phyloP scores from a whole-genome alignment of 257 asterid species.

The Marsdenia floribunda region DNA sequence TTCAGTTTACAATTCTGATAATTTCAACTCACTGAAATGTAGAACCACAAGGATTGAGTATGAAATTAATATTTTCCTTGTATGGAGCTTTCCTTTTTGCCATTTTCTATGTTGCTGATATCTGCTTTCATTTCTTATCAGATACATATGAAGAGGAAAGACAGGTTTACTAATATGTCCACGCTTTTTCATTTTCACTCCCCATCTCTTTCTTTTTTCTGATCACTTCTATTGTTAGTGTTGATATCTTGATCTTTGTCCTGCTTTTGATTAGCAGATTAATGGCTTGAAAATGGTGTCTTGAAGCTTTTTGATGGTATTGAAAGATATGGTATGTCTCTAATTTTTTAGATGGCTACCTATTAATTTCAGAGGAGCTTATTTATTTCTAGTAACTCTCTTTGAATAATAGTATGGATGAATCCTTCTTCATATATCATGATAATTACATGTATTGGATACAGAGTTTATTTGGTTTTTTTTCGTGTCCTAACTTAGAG shows the following conservation, averaged over 20 bases:
- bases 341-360: not conserved
- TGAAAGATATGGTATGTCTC: conserved; percentile 69
- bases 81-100: too few relatives aligned
- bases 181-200: not conserved
- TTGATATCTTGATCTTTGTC: conserved; percentile 1
- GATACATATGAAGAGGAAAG: too few relatives aligned
- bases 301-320: conserved; percentile 78
- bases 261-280: conserved; percentile 47
- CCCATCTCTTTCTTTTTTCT: not conserved
- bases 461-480: not conserved
- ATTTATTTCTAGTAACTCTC: not conserved
- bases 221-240: not conserved
- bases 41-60: too few relatives aligned
- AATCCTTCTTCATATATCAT: not conserved
- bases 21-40: too few relatives aligned
- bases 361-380: not conserved
- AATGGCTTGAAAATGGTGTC: conserved; percentile 57
- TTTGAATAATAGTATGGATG: not conserved
- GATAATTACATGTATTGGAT: not conserved
- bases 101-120: too few relatives aligned
- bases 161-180: not conserved
- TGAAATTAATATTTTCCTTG: too few relatives aligned
- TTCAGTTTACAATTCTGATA: too few relatives aligned
- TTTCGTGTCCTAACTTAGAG: not conserved
- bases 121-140: too few relatives aligned